phyloP scores from a whole-genome alignment of 148 eudicot genomes.

The Fagopyrum esculentum region DNA sequence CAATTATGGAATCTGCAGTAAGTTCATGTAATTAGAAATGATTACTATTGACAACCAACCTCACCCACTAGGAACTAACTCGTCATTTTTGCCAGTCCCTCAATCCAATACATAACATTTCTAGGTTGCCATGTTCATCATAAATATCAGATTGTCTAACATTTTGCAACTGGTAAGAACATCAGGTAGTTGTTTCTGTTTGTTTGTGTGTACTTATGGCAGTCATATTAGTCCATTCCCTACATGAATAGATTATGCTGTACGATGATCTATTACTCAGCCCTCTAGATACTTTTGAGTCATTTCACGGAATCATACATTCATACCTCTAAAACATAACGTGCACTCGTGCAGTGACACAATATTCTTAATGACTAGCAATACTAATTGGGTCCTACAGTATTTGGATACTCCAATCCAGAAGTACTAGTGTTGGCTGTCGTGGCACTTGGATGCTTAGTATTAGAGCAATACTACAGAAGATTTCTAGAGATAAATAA shows the following conservation, averaged over 20 bases:
- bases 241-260: not conserved
- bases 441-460: not conserved
- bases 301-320: not conserved
- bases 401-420: not conserved
- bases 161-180: not conserved
- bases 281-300: not conserved
- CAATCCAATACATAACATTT: not conserved
- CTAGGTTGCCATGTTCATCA: not conserved
- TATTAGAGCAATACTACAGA: not conserved
- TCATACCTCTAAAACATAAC: not conserved
- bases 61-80: not conserved
- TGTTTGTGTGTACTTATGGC: not conserved
- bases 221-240: not conserved
- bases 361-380: no score
- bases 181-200: not conserved
- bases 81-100: not conserved
- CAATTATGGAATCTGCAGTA: not conserved
- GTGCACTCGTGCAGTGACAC: not conserved
- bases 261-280: not conserved
- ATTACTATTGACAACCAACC: not conserved
- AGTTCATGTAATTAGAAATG: no score
- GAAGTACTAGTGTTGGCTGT: not conserved
- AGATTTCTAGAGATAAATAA: not conserved
- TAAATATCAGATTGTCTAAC: not conserved
- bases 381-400: no score